Base-by-base conservation (phyloP, 169 alveolate species). In the Cryptosporidium ryanae region DNA sequence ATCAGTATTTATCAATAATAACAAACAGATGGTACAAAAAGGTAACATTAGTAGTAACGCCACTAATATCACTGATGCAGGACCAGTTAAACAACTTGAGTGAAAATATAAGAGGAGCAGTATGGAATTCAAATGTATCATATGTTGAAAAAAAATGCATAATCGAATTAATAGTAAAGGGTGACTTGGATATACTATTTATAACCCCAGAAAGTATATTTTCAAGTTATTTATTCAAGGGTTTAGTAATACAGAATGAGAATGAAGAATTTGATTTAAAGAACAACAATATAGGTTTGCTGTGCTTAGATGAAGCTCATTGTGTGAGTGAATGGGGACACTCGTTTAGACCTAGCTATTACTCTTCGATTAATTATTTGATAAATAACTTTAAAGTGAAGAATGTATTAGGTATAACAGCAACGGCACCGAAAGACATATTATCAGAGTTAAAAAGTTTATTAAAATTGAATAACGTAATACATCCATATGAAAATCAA, bases 311-410 rank as follows among this genome's bases (percentile, higher is more conserved):
- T 90, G 98, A 96, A 66, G 96, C 96, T 27, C 98, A 96, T 89
- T 96, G 98, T 70, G 94, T 96, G 3, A 82, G 95, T 34, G 97
- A 94, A 59, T 94, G 97, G 96, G 94, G 96, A 27, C 96, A 95
- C 82, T 94, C 94, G 43, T 96, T 96, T 92, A 84, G 98, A 64
- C 94, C 97, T 10, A 92, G 94, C 23, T 96, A 94, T 61, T 59
- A 59, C 23, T 76, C 90, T 67, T 94, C 66, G 91, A 93, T 64
- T 21, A 83, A 92, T 25, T 82, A 89, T 44, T 93, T 93, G 65
- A 91, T 94, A 61, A 89, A 93, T 38, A 59, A 89, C 38, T 91
- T 89, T 38, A 92, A 91, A 61, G 64, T 93, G 15, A 92, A 90
- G 23, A 64, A 84, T 27, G 90, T 93, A 27, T 82, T 94, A 46